These are phyloP conservation scores for Polychytrium aggregatum DNA, from an alignment of 192 early-diverging fungal genomes.

Conservation along the genomic window DNA sequence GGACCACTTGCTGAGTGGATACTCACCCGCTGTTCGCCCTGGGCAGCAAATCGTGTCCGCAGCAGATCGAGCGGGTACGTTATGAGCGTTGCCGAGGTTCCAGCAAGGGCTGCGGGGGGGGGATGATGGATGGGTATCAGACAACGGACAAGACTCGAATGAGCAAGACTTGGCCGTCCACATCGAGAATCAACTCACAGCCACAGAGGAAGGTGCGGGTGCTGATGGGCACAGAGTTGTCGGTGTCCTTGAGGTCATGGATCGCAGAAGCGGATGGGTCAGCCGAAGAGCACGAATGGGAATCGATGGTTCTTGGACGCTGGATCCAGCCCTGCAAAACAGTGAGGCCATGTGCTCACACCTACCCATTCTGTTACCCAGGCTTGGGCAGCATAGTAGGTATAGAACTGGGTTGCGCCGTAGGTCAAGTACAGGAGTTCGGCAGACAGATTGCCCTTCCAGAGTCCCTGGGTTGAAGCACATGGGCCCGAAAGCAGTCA, in stretches of 20 bases:
- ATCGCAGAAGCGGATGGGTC: too few relatives aligned
- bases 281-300: too few relatives aligned
- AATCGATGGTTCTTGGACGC: too few relatives aligned
- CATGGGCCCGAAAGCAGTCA: background rate
- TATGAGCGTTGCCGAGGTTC: constrained; percentile 58
- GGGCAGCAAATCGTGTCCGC: constrained; percentile 85
- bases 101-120: constrained; percentile 44
- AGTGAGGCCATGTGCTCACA: constrained; percentile 13
- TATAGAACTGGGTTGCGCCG: constrained; percentile 75
- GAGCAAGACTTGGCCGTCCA: too few relatives aligned
- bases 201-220: too few relatives aligned
- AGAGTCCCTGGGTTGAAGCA: constrained; percentile 52
- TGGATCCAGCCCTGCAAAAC: background rate
- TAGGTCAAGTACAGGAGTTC: constrained; percentile 88
- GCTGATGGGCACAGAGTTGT: too few relatives aligned
- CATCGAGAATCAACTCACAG: too few relatives aligned
- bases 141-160: too few relatives aligned
- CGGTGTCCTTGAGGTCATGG: too few relatives aligned
- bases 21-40: constrained; percentile 45
- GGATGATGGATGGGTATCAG: background rate
- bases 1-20: too few relatives aligned
- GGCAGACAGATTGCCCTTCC: constrained; percentile 90
- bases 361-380: too few relatives aligned
- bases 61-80: constrained; percentile 97
- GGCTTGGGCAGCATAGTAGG: too few relatives aligned